phyloP scores from a whole-genome alignment of 768 basidiomycete species.

The Tylopilus sp. region DNA sequence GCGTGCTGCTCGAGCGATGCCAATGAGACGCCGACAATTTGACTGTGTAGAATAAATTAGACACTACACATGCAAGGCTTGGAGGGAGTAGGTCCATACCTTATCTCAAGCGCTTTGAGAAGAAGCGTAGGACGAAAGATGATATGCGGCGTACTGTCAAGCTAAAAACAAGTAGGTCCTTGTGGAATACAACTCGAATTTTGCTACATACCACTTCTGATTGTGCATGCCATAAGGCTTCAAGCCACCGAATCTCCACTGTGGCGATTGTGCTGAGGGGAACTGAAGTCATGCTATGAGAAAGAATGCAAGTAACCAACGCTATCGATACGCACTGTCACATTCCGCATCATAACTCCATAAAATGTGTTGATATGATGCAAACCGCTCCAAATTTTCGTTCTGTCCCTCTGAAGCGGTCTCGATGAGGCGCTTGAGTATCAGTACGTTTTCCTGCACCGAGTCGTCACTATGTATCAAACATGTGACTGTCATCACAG shows the following conservation, averaged over 20 bases:
- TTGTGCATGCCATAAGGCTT: conserved; percentile 42
- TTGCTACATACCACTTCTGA: conserved; percentile 10
- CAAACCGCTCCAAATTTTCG: conserved; percentile 42
- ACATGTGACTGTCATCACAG: background rate
- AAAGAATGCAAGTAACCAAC: background rate
- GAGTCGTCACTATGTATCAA: background rate
- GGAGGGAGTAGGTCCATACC: conserved; percentile 30
- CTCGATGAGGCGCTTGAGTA: conserved; percentile 38
- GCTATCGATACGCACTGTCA: conserved; percentile 34
- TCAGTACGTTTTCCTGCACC: conserved; percentile 14
- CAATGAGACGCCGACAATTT: conserved; percentile 39
- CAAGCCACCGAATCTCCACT: conserved; percentile 48
- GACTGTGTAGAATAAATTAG: conserved; percentile 31
- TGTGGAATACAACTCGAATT: background rate
- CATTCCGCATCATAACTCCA: conserved; percentile 44
- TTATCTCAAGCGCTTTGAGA: conserved; percentile 34
- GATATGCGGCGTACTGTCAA: conserved; percentile 34
- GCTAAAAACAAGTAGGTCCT: conserved; percentile 14
- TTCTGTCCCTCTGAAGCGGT: conserved; percentile 33
- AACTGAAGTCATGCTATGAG: conserved; percentile 25
- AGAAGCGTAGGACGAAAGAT: conserved; percentile 46
- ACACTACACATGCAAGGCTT: background rate
- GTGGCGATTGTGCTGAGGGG: conserved; percentile 30
- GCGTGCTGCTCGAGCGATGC: conserved; percentile 38
- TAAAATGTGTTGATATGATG: conserved; percentile 53